Evolutionary conservation across 306 rosid genomes (phyloP).

Genomic region (Malus sieversii): DNA sequence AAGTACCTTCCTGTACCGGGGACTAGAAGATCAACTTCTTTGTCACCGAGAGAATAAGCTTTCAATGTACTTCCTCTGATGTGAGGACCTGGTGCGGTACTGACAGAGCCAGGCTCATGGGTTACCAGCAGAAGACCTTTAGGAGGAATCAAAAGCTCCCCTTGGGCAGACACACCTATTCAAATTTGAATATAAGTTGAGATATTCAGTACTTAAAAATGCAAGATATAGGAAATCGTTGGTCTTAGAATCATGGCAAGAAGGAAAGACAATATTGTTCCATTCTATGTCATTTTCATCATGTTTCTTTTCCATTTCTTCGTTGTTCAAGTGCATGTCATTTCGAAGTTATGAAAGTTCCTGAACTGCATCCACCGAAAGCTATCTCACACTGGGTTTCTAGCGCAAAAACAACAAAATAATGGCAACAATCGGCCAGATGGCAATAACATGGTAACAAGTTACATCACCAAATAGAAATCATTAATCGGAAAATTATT

Average conservation of each 20-base stretch:
- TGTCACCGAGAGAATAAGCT: slow-evolving; percentile 82
- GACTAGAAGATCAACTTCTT: slow-evolving; percentile 79
- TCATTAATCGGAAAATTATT: neutral
- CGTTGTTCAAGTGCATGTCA: neutral
- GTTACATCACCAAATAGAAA: too few relatives aligned
- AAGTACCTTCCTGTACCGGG: slow-evolving; percentile 90
- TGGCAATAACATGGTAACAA: too few relatives aligned
- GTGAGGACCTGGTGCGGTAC: slow-evolving; percentile 83
- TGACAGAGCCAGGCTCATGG: slow-evolving; percentile 75
- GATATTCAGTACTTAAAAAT: neutral
- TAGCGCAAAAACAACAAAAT: too few relatives aligned
- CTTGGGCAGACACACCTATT: slow-evolving; percentile 40
- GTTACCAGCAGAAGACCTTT: slow-evolving; percentile 66
- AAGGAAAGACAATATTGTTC: neutral
- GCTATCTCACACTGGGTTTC: too few relatives aligned
- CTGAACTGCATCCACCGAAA: too few relatives aligned
- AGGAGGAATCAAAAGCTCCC: slow-evolving; percentile 48
- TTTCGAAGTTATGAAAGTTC: neutral
- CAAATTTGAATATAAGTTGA: slow-evolving; percentile 15
- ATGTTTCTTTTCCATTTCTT: neutral
- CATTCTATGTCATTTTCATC: neutral
- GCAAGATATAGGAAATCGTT: neutral
- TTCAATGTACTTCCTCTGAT: slow-evolving; percentile 76
- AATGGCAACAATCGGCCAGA: too few relatives aligned
- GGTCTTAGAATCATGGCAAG: neutral